Evolutionary conservation across 2,329 filamentous ascomycete species (phyloP), one percentile per base, ranked within the genome.

Genomic region (Taxawa tesnikishii): DNA sequence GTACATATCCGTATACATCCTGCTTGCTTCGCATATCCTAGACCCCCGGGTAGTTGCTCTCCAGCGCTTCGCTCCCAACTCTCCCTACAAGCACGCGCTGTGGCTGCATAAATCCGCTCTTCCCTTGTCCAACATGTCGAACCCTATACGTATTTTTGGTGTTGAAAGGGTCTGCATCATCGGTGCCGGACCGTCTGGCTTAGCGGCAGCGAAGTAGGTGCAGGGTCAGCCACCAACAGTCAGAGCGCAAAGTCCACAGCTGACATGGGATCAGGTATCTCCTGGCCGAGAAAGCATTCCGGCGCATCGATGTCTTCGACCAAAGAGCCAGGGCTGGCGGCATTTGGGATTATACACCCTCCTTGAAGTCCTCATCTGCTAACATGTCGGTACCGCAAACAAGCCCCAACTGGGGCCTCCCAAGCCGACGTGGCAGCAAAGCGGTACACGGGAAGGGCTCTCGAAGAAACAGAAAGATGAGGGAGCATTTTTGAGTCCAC

Each of bases 111-210:
- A n/a, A n/a, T n/a, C n/a, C n/a, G n/a, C n/a, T n/a, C n/a, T n/a
- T n/a, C n/a, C n/a, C n/a, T n/a, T n/a, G n/a, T n/a, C 19, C 19
- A 23, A 8, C 8, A 23, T 23, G 19, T 8, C 19, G 19, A 8
- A 8, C 19, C 19, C 19, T 8, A 3, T 23, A 8, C 11, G 15
- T 15, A 55, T 36, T 27, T 42, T 60, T 26, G 48, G 47, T 32
- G 66, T 81, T 29, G 65, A 65, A 38, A 70, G 58, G 28, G 65
- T 94, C 42, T 83, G 82, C 43, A 66, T 94, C 38, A 74, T 94
- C 42, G 87, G 87, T 14, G 85, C 81, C 7, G 87, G 87, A 0
- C 82, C 87, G 0, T 73, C 72, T 40, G 87, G 88, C 4, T 63
- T 94, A 4, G 73, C 79, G 15, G 75, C 79, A 15, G 83, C 83